Conservation (phyloP, 1,284 basidiomycete genomes). For the Psilocybe mexicana region DNA sequence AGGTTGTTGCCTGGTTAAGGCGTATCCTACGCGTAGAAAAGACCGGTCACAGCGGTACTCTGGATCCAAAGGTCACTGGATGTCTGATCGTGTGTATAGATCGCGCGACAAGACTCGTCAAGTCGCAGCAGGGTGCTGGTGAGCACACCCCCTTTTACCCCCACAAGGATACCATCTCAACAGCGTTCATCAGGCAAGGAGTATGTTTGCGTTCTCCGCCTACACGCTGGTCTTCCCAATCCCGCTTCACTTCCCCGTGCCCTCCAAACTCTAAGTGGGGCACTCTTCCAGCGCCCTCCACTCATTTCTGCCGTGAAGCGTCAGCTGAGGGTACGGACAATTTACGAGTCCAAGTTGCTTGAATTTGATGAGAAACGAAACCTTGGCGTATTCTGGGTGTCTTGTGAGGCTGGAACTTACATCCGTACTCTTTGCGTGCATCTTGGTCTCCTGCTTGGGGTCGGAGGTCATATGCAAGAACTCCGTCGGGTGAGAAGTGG, state of each 20-base stretch:
- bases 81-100: conserved; percentile 99
- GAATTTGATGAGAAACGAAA: conserved; percentile 99
- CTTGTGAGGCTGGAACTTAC: conserved; percentile 98
- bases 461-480: conserved; percentile 99
- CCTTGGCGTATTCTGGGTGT: conserved; percentile 97
- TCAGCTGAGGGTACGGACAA: conserved; percentile 96
- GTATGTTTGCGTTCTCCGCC: conserved; percentile 94
- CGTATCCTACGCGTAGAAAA: conserved; percentile 96
- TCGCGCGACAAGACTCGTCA: conserved; percentile 98
- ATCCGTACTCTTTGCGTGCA: conserved; percentile 99
- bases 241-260: conserved; percentile 89
- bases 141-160: conserved; percentile 28
- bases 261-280: conserved; percentile 96
- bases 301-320: conserved; percentile 99
- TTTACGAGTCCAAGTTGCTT: conserved; percentile 94
- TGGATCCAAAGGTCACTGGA: conserved; percentile 99
- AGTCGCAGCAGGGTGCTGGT: conserved; percentile 97
- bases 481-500: conserved; percentile 93
- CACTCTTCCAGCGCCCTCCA: conserved; percentile 98
- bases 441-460: conserved; percentile 91
- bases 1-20: conserved; percentile 98
- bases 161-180: conserved; percentile 17
- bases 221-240: conserved; percentile 83
- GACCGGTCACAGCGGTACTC: conserved; percentile 96
- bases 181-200: conserved; percentile 77